Base-by-base conservation (phyloP, 768 basidiomycete species). In the Podaxis sp. region DNA sequence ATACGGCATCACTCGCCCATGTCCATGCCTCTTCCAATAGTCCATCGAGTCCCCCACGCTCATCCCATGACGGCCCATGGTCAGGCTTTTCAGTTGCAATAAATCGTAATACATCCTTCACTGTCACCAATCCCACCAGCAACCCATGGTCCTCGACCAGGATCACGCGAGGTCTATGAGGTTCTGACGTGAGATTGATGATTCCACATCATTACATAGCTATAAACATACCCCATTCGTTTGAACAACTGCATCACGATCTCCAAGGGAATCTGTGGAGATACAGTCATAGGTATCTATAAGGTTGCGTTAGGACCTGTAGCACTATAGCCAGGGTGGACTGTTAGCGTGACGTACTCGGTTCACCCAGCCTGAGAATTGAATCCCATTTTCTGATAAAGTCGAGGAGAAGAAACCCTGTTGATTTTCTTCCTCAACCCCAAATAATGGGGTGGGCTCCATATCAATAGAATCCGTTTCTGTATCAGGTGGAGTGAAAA, bases 201-300 rank as follows among this genome's bases (percentile, higher is more conserved):
- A 32, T 56, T 64, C 42, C 42, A 36, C 18, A 53, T 46, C 47
- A 64, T 52, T 28, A 52, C 10, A 18, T 32, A 59, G 37, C 13
- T 14, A 50, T 42, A 18, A 18, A 80, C 93, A 66, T 68, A 97
- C 97, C 97, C 97, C 90, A 99, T 92, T 50, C 93, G 84, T 70
- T 96, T 93, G 80, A 98, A 99, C 27, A 99, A 76, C 69, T 99
- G 94, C 90, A 97, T 93, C 6, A 95, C 93, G 57, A 98, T 94
- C 72, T 99, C 97, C 46, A 99, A 78, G 0, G 95, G 94, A 42
- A 97, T 81, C 64, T 92, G 91, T 1, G 94, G 89, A 5, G 94
- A 89, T 10, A 97, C 95, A 0, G 92, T 94, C 68, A 99, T 82
- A 0, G 96, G 95, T 0, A 94, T 96, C 97, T 99, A 70, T 38